phyloP scores from a whole-genome alignment of 1,139 yeast genomes.

The Candida sanyaensis region DNA sequence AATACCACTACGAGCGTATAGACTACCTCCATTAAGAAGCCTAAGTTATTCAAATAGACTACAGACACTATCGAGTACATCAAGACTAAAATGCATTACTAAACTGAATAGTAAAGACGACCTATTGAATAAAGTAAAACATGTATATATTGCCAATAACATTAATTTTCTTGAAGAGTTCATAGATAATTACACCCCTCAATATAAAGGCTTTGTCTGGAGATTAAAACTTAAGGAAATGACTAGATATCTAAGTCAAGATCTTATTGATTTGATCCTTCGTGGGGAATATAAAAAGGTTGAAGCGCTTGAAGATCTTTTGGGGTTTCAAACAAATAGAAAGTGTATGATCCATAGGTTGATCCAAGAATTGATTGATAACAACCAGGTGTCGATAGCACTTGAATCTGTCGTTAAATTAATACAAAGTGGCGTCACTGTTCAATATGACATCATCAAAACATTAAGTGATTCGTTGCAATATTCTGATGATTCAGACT shows the following conservation, averaged over 20 bases:
- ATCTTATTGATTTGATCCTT: slow-evolving; percentile 1
- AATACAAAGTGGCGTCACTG: neutral
- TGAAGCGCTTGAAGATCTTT: neutral
- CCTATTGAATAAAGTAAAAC: neutral
- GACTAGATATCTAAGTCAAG: neutral
- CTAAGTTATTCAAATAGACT: neutral
- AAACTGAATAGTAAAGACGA: neutral
- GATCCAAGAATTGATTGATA: neutral
- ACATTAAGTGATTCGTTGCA: neutral
- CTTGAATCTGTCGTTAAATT: slow-evolving; percentile 3
- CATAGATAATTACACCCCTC: neutral
- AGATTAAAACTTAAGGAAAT: neutral
- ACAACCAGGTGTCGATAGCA: neutral
- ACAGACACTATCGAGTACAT: neutral
- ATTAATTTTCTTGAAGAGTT: slow-evolving; percentile 2
- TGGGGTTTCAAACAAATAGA: neutral
- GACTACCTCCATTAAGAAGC: neutral
- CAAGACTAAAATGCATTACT: neutral
- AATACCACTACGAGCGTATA: no score
- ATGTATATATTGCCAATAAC: neutral
- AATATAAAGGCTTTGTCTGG: neutral
- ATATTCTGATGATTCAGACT: neutral
- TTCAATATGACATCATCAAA: neutral
- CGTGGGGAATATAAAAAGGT: neutral
- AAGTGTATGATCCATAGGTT: neutral